Evolutionary conservation across 208 protist genomes (phyloP), one percentile per base, ranked within the genome.

Genomic region (Wallacemonas collosoma): DNA sequence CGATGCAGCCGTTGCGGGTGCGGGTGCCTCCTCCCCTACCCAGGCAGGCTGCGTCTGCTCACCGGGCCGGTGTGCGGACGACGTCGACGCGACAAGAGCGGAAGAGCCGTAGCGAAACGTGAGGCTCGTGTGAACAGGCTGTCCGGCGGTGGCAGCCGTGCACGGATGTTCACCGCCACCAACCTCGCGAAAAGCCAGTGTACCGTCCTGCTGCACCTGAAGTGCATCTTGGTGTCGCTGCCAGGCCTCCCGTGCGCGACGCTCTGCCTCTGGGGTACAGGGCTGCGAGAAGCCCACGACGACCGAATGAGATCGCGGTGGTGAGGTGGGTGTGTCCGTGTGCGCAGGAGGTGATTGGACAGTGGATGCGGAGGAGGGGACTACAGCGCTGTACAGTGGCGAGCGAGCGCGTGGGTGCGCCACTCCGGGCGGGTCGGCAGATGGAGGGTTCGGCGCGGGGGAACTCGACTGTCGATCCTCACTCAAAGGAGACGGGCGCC

Each of bases 241-340:
- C 60, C 60, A 65, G 11, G 44, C 60, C 60, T 45, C n/a, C n/a
- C 60, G 36, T 6, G 60, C 60, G 6, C 60, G 60, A 5, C 43
- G 60, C 60, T 65, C 60, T 6, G 60, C 60, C n/a, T 65, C 60
- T 7, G 60, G 60, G 17, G 60, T 53, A 41, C 60, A 65, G 11
- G 60, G 60, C 40, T 65, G 60, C 40, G 40, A 65, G 6, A 45
- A 65, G 41, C 60, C 60, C 4, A 65, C 3, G 7, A 48, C 8
- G 3, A 65, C 41, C 12, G 60, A 14, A 6, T 4, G 3, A 7
- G 60, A 11, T 11, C 8, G 40, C 60, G 38, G n/a, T 26, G 60
- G 56, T 12, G 45, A 50, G 12, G 45, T 12, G 45, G 12, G 45
- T 12, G 45, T 12, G 45, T 50, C 45, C 8, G 45, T 50, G 45